Evolutionary conservation across 1,284 basidiomycete species (phyloP).

Genomic region (Apiotrichum gamsii): DNA sequence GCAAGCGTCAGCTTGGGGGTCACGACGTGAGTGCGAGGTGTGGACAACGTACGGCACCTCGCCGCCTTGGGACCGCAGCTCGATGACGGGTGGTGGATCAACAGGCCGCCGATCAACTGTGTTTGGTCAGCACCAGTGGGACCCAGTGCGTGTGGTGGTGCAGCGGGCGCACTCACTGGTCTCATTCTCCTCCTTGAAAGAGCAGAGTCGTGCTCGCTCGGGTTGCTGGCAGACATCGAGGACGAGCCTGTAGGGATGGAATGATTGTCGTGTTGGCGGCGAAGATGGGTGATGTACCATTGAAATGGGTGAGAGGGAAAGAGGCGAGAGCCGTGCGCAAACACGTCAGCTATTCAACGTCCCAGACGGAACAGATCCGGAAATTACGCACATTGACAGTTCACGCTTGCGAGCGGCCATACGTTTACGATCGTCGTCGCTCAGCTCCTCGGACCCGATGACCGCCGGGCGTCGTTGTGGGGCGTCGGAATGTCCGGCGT

Average conservation of each 20-base stretch:
- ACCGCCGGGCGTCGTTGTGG: no score
- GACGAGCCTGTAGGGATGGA: constrained; percentile 6
- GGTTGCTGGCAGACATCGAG: constrained; percentile 44
- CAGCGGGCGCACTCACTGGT: constrained; percentile 39
- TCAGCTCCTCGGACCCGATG: no score
- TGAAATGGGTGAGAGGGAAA: no score
- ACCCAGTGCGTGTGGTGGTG: background rate
- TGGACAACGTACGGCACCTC: constrained; percentile 11
- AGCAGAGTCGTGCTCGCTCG: constrained; percentile 45
- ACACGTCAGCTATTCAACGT: no score
- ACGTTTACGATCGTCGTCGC: no score
- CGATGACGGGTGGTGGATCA: constrained; percentile 47
- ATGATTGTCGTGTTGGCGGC: background rate
- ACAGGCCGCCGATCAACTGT: constrained; percentile 46
- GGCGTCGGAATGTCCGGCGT: no score
- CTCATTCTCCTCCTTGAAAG: constrained; percentile 49
- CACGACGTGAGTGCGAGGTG: background rate
- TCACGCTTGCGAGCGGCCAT: no score
- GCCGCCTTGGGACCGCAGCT: constrained; percentile 23
- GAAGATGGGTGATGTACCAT: background rate
- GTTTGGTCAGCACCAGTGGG: background rate
- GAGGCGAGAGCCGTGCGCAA: background rate
- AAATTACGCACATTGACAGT: no score
- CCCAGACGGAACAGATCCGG: no score
- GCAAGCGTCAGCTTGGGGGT: no score